Evolutionary conservation across 2,329 filamentous ascomycete genomes (phyloP).

Genomic region (Hypoxylon sp.): DNA sequence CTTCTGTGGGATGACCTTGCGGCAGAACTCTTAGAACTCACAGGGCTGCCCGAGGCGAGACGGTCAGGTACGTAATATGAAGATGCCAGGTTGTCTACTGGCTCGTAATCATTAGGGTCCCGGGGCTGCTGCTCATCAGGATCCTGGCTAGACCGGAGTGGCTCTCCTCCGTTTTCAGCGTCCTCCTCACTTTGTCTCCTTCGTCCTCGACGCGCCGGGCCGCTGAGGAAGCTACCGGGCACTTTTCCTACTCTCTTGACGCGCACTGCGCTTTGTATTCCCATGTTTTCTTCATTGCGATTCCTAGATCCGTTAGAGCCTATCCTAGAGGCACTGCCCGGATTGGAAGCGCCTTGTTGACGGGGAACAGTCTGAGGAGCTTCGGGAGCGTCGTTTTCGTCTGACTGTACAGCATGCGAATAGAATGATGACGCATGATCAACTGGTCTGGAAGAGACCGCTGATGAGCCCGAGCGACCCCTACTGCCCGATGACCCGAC

Average conservation of each 20-base stretch:
- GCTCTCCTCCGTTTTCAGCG: slow-evolving; percentile 63
- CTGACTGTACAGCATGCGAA: slow-evolving; percentile 44
- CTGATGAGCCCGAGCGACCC: slow-evolving; percentile 57
- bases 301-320: slow-evolving; percentile 65
- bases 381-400: slow-evolving; percentile 63
- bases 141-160: slow-evolving; percentile 59
- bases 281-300: slow-evolving; percentile 73
- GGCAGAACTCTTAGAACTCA: slow-evolving; percentile 63
- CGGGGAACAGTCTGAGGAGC: slow-evolving; percentile 66
- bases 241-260: slow-evolving; percentile 83
- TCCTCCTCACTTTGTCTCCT: slow-evolving; percentile 78
- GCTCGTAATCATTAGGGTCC: slow-evolving; percentile 56
- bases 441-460: slow-evolving; percentile 53
- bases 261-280: slow-evolving; percentile 80
- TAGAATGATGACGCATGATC: slow-evolving; percentile 58
- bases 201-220: slow-evolving; percentile 82
- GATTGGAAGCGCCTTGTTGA: slow-evolving; percentile 62
- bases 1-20: slow-evolving; percentile 61
- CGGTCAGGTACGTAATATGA: slow-evolving; percentile 66
- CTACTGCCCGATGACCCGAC: slow-evolving; percentile 66
- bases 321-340: slow-evolving; percentile 69
- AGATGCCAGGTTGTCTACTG: slow-evolving; percentile 56
- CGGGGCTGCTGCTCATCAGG: slow-evolving; percentile 58
- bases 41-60: slow-evolving; percentile 71
- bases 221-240: slow-evolving; percentile 83